Evolutionary conservation across 345 rosid species (phyloP), one percentile per base, ranked within the genome.

Genomic region (Pelargonium nanum): DNA sequence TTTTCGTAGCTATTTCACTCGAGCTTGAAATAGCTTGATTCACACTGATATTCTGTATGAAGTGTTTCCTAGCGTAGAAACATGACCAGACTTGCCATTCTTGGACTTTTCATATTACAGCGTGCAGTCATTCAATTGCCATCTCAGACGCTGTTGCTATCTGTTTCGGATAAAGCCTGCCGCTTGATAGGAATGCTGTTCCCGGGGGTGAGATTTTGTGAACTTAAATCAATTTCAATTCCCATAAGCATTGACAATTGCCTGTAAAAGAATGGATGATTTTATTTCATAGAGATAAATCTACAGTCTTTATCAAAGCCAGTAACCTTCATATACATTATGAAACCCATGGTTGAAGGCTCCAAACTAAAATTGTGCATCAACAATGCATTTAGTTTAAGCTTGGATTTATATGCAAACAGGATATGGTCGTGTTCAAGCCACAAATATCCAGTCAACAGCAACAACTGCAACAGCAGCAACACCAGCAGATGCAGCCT

Each of bases 121-220:
- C 90, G 99, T 83, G 99, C 97, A 61, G 97, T 93, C 56, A 93
- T 93, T 68, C 97, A 87, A 72, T 73, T 93, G 73, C 92, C 96
- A 57, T 89, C 97, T 12, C 97, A 87, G 80, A 93, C 97, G 0
- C 66, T 93, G 73, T 81, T 93, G 61, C 90, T 93, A 52, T 89
- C 96, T n/a, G 91, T 87, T 65, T 85, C 92, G 51, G 96, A 89
- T 81, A 89, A 93, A 69, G 92, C 97, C 55, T 87, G 71, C 75
- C 97, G 95, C 74, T 79, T 89, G 81, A 89, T 85, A 69, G 99
- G 97, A 70, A 87, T 87, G 99, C 95, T 93, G 69, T 93, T 89
- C 59, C 99, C 96, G 55, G 95, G 95, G 90, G 97, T 89, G 73
- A 85, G 91, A 61, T 62, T 51, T 50, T 58, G n/a, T 59, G 25